Percentiles rank a stretch among this genome's conserved stretches.
These are phyloP conservation scores for Limonium bicolor DNA, from an alignment of 148 eudicot species.

Conservation along the genomic window DNA sequence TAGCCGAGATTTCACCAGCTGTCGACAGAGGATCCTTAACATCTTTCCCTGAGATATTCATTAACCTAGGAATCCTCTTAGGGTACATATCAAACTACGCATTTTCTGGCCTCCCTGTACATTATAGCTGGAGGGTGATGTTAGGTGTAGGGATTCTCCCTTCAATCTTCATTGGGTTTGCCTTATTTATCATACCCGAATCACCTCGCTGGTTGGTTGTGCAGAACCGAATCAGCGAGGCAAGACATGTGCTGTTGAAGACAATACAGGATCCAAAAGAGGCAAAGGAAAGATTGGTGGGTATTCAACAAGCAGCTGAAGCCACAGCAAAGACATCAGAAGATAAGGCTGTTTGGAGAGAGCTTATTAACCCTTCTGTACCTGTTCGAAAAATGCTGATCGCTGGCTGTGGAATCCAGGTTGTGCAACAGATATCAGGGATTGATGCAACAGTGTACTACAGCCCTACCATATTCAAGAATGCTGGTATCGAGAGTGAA, in stretches of 20 bases:
- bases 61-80: conserved; percentile 24
- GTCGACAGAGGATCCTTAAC: conserved; percentile 25
- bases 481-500: conserved; percentile 47
- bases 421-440: conserved; percentile 80
- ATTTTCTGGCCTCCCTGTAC: conserved; percentile 22
- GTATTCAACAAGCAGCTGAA: conserved; percentile 37
- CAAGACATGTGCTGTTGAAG: conserved; percentile 34
- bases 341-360: conserved; percentile 63
- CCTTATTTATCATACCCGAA: conserved; percentile 65
- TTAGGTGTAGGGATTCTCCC: conserved; percentile 74
- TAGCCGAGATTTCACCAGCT: conserved; percentile 33
- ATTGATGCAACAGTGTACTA: conserved; percentile 80
- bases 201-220: conserved; percentile 81
- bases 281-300: conserved; percentile 62
- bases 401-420: conserved; percentile 58
- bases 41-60: conserved; percentile 28
- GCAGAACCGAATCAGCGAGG: conserved; percentile 56
- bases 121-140: conserved; percentile 40
- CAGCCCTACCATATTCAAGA: conserved; percentile 59
- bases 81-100: conserved; percentile 35
- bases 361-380: conserved; percentile 49
- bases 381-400: conserved; percentile 45
- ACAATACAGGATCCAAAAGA: conserved; percentile 45
- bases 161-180: conserved; percentile 52
- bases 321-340: conserved; percentile 13